Base-by-base conservation (phyloP, 306 rosid genomes). In the Casuarina glauca region DNA sequence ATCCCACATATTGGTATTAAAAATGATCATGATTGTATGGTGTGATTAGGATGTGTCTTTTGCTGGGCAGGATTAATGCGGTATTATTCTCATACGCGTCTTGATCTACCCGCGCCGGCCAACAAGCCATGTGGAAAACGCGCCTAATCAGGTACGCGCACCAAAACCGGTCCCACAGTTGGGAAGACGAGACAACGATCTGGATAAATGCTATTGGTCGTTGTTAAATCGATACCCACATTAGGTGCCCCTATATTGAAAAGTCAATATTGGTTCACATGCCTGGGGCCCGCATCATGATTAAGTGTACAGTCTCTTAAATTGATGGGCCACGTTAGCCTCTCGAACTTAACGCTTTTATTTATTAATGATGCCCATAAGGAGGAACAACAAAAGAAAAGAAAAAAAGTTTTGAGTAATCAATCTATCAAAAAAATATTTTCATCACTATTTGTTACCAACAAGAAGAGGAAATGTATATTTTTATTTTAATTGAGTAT, bases 61-160 rank as follows among this genome's bases (percentile, higher is more conserved):
- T 61, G 75, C 63, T 39, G 32, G 57, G 79, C 70, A 45, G 7
- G 52, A 51, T 70, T 49, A 35, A 46, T 6, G 72, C 48, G 50
- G 50, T 1, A 50, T 58, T 43, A 4, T 16, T 12, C 54, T 20
- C 48, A 35, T 58, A 26, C 17, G 20, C n/a, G 26, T 19, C 36
- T 1, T 17, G 6, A 9, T 19, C 52, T 4, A 11, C 35, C 42
- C 1, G 46, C 0, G 70, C 10, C 62, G 17, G 63, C 85, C 75
- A 48, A 77, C 89, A 75, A 15, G 62, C 80, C 93, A 89, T 83
- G 90, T 89, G 89, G 70, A 7, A 9, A 45, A 17, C 75, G 64
- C 82, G 63, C 76, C 79, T 79, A 64, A 78, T 79, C 49, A 36
- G 20, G 72, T 57, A 58, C 71, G 70, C 2, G 17, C 49, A 72